Conservation (phyloP, 257 asterid species). For the Gentiana macrophylla region DNA sequence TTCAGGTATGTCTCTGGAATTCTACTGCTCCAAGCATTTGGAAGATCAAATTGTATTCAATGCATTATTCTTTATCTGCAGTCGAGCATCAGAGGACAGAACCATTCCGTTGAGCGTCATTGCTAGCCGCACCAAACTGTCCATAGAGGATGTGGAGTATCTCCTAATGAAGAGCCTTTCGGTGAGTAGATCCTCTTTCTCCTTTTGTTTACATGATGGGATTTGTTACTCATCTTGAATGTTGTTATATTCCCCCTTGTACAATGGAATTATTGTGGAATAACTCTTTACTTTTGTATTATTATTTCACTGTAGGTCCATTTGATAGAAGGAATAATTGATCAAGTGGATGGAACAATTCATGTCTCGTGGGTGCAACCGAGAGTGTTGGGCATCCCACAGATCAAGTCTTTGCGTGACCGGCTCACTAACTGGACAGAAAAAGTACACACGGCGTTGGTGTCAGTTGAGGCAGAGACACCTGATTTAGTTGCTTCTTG, state of each 20-base stretch:
- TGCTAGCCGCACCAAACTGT: slow-evolving; percentile 76
- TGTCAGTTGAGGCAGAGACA: slow-evolving; percentile 91
- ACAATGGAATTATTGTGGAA: neutral
- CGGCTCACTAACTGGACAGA: slow-evolving; percentile 80
- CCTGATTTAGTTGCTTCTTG: slow-evolving; percentile 87
- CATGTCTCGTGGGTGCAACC: slow-evolving; percentile 97
- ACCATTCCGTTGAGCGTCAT: slow-evolving; percentile 74
- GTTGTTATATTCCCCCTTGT: neutral
- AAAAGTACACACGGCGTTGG: slow-evolving; percentile 78
- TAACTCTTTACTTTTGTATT: neutral
- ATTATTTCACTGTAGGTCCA: slow-evolving; percentile 49
- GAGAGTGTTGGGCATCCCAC: slow-evolving; percentile 79
- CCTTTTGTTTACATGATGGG: no score
- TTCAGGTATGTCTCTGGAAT: slow-evolving; percentile 44
- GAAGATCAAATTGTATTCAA: slow-evolving; percentile 7
- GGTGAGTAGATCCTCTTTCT: slow-evolving; percentile 36
- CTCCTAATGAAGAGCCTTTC: slow-evolving; percentile 98
- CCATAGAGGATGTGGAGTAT: slow-evolving; percentile 84
- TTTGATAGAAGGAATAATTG: slow-evolving; percentile 87
- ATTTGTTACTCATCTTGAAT: neutral
- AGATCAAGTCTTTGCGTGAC: slow-evolving; percentile 75
- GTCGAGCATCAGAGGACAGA: slow-evolving; percentile 90
- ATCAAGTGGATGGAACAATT: slow-evolving; percentile 86
- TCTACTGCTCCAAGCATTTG: neutral
- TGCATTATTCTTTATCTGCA: slow-evolving; percentile 24